Evolutionary conservation across 805 yeast genomes (phyloP), one percentile per base, ranked within the genome.

Genomic region (Zygosaccharomyces siamensis): DNA sequence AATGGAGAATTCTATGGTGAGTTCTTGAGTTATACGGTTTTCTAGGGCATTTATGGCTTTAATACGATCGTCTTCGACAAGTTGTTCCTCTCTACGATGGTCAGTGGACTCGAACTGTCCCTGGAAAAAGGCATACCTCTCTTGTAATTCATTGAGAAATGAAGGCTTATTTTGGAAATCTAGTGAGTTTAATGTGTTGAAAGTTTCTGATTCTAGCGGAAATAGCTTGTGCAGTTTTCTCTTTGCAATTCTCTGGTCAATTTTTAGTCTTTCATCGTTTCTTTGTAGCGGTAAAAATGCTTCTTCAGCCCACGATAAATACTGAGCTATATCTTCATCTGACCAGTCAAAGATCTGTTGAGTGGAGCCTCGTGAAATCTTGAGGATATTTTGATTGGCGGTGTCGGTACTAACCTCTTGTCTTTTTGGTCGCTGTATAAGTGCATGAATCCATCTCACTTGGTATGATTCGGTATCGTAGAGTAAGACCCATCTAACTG

Each of bases 191-290:
- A n/a, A 4, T 7, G 37, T 33, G 8, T 32, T 32, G 26, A 28
- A 36, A 4, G 46, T 16, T 8, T 54, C 49, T 26, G 51, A 33
- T 8, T 45, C 49, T 12, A 59, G 21, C 10, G 68, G 68, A 35
- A 66, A 50, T 12, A 66, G 50, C 35, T 56, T 56, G 39, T 60
- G 50, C 26, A 66, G 53, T 48, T 61, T 63, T 42, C 63, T 56
- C 33, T 48, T 52, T 16, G 66, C 68, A 45, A 66, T 66, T 37
- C 47, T 58, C 39, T 63, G 58, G 50, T 66, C 70, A 28, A 66
- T 55, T 3, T 57, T 52, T 20, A 54, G 39, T 18, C 42, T 49
- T 7, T 41, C 39, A n/a, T 55, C 55, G 14, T 57, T 43, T 12
- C 44, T 28, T 7, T 57, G 59, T 10, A 45, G 35, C 1, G 59